Percentiles rank a stretch among this genome's conserved stretches.
phyloP scores from a whole-genome alignment of 1,139 yeast species.

The Spencermartinsiella ligniputridi region DNA sequence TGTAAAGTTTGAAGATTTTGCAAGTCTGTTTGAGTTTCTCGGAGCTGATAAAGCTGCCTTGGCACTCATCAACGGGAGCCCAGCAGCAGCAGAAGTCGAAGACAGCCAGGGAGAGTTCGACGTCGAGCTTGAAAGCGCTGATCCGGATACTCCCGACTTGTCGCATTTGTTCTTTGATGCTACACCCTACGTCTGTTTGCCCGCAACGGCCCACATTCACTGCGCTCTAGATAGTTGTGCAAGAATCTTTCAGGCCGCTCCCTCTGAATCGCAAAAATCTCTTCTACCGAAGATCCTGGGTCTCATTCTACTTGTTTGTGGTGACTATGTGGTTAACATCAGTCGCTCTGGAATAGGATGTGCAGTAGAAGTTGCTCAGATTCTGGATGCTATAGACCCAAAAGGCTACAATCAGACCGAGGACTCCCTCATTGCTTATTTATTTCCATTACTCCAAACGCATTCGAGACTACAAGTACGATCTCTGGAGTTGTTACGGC shows the following conservation, averaged over 20 bases:
- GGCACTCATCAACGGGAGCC: not conserved
- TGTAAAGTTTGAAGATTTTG: not conserved
- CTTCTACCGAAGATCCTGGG: not conserved
- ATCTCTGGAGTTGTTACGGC: not conserved
- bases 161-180: not conserved
- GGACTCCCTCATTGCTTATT: not conserved
- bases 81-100: not conserved
- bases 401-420: not conserved
- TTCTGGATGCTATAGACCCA: not conserved
- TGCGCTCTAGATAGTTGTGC: not conserved
- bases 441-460: not conserved
- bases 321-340: slow-evolving; percentile 1
- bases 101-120: not conserved
- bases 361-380: not conserved
- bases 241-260: not conserved
- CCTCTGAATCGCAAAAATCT: not conserved
- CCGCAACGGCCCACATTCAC: not conserved
- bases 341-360: slow-evolving; percentile 1
- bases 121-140: not conserved
- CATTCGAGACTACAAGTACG: not conserved
- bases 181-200: not conserved
- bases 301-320: not conserved
- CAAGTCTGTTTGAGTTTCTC: not conserved
- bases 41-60: not conserved
- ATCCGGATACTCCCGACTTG: no score